Conservation (phyloP, 768 basidiomycete species). For the Suillus fuscotomentosus region DNA sequence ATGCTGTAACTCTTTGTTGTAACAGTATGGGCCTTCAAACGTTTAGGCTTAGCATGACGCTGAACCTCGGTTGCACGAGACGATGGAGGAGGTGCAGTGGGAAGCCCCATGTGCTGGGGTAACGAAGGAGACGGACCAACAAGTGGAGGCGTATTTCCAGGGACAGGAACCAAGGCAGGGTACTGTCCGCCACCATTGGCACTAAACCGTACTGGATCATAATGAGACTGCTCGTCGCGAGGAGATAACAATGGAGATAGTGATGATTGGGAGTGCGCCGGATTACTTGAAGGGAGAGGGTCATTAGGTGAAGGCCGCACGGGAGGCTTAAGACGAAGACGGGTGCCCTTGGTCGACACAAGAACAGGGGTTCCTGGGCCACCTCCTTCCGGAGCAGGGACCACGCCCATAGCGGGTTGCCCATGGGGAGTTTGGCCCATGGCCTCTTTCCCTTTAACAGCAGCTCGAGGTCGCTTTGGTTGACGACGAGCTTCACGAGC, state of each 20-base stretch:
- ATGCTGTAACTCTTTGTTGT: slow-evolving; percentile 76
- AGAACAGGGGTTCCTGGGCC: slow-evolving; percentile 29
- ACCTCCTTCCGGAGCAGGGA: slow-evolving; percentile 17
- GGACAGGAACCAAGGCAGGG: slow-evolving; percentile 14
- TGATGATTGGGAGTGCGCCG: slow-evolving; percentile 25
- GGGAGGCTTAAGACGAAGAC: slow-evolving; percentile 49
- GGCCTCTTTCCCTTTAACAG: slow-evolving; percentile 41
- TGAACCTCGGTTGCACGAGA: slow-evolving; percentile 28
- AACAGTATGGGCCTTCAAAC: slow-evolving; percentile 79
- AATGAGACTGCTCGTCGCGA: slow-evolving; percentile 28
- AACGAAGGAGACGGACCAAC: slow-evolving; percentile 22
- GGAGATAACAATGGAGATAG: slow-evolving; percentile 35
- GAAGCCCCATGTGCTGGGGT: slow-evolving; percentile 4
- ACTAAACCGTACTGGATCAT: slow-evolving; percentile 22
- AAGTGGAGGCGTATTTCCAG: slow-evolving; percentile 20
- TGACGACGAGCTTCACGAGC: slow-evolving; percentile 39
- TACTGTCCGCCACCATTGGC: slow-evolving; percentile 20
- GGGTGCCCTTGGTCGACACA: slow-evolving; percentile 47
- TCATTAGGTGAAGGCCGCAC: slow-evolving; percentile 26
- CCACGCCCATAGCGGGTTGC: slow-evolving; percentile 27
- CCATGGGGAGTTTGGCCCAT: slow-evolving; percentile 14
- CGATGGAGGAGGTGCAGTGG: slow-evolving; percentile 17
- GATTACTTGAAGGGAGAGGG: slow-evolving; percentile 14
- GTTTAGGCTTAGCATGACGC: slow-evolving; percentile 65
- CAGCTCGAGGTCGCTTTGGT: slow-evolving; percentile 30